A percentile compares a stretch with the other conserved stretches of the same genome.
These are phyloP conservation scores for Cercophora sp. DNA, from an alignment of 495 filamentous ascomycete species.

Conservation along the genomic window DNA sequence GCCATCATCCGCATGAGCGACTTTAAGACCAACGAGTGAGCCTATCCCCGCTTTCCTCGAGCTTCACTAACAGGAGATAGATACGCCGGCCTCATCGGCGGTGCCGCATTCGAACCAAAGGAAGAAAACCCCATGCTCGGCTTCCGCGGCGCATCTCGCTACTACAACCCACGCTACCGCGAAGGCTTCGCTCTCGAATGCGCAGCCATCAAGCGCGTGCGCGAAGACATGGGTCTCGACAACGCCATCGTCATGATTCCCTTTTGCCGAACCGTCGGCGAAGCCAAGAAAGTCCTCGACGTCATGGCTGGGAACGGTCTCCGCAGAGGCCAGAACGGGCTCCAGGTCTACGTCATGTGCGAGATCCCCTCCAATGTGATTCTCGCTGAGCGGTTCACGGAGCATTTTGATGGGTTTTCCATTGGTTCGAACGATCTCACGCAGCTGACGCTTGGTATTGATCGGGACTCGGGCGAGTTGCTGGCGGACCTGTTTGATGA, in stretches of 20 bases:
- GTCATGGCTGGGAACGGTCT: constrained; percentile 35
- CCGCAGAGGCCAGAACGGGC: constrained; percentile 26
- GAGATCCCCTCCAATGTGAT: constrained; percentile 40
- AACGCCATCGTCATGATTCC: constrained; percentile 39
- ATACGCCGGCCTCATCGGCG: constrained; percentile 36
- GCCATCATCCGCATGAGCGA: constrained; percentile 37
- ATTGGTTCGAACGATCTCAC: constrained; percentile 41
- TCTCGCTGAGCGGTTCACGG: constrained; percentile 26
- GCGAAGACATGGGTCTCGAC: constrained; percentile 33
- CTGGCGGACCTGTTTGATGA: constrained; percentile 33
- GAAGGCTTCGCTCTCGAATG: constrained; percentile 38
- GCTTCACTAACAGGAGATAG: no score
- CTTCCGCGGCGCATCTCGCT: constrained; percentile 37
- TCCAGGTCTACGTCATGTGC: constrained; percentile 39
- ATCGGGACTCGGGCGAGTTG: constrained; percentile 34
- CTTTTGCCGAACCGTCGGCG: constrained; percentile 34
- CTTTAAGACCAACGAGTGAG: constrained; percentile 43
- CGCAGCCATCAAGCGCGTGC: constrained; percentile 34
- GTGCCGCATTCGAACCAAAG: constrained; percentile 32
- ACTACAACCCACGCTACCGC: constrained; percentile 35
- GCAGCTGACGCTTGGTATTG: constrained; percentile 35
- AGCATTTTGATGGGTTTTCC: constrained; percentile 37
- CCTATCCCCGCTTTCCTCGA: no score
- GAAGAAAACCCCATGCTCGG: constrained; percentile 40
- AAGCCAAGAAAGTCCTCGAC: constrained; percentile 30